Base-by-base conservation (phyloP, 305 asterid genomes). In the Solanum hybrid region DNA sequence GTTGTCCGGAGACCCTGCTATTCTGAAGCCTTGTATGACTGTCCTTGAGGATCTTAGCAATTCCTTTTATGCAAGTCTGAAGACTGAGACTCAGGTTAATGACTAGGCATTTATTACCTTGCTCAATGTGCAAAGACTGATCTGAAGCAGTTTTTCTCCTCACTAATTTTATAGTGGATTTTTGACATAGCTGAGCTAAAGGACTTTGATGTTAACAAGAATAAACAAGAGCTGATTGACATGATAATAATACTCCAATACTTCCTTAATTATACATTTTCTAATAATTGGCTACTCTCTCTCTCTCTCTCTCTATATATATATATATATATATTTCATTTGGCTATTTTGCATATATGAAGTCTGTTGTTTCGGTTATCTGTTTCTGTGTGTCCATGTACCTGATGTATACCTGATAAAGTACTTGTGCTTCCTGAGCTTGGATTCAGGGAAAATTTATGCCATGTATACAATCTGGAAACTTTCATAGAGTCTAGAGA, bases 31-130 rank as follows among this genome's bases (percentile, higher is more conserved):
- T 89, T 97, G 98, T 91, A 26, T 92, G 89, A 91, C 95, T 78
- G 90, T 94, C 91, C 91, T 97, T 92, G 94, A 91, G 91, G 93
- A 93, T 92, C 95, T 97, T 89, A 94, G 93, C 94, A 91, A 93
- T 91, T 92, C 95, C 79, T 87, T 93, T 17, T 96, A 92, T 90
- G 95, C 92, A 89, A 88, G 90, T 71, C 80, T 96, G 94, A 93
- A 93, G 92, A 85, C 90, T 78, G 96, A 94, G 92, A 93, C 93
- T 85, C 98, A 96, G 99, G 99, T 97, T 88, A 76, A 66, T 84
- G 87, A 91, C 12, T 78, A 88, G 11, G 89, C 37, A 85, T 85
- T 85, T 60, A 56, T 11, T 32, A 31, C 34, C 88, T 85, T 60
- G 76, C 76, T 56, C 13, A 56, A 56, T 56, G 37, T 85, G 76